Base-by-base conservation (phyloP, 2,329 filamentous ascomycete genomes). In the Coniochaeta sp. region DNA sequence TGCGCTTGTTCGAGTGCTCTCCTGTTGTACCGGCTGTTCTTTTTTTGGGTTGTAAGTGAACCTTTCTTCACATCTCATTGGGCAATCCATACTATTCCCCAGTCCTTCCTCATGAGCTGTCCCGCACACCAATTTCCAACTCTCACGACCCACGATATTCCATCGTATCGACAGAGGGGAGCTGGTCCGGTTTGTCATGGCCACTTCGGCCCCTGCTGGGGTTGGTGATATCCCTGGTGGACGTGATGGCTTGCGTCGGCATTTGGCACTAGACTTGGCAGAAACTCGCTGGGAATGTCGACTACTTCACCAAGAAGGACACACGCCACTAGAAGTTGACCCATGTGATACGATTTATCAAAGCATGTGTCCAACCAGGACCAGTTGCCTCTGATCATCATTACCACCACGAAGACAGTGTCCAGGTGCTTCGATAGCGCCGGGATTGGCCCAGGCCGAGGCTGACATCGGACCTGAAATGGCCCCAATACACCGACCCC, bases 381-480 rank as follows among this genome's bases (percentile, higher is more conserved):
- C 24, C 8, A 31, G 22, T 14, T 31, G 47, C 17, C 22, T 52
- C 26, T 52, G 11, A 28, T 52, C 22, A 5, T 52, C n/a, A 28
- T 31, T 2, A 52, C 12, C 47, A 52, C 47, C 26, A 28, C 3
- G 22, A 28, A 31, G 24, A 52, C 47, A 17, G 14, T 31, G 47
- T 52, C 26, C 24, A 52, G 7, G 24, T 56, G 17, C 54, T n/a
- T 36, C 31, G 54, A 36, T 56, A 56, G 54, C 33, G 54, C 54
- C 54, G 54, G 33, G 12, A 56, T 36, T 34, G 31, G 31, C 54
- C 52, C 31, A 19, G 54, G 33, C 54, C 54, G 54, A 56, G 54
- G 54, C 54, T 56, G 54, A 56, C 54, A 56, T 56, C 19, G 54
- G 54, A 31, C 52, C 52, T 55, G 52, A 36, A 56, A 38, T 56